Evolutionary conservation across 2,329 filamentous ascomycete species (phyloP).

Genomic region (Metarhizium humberi): DNA sequence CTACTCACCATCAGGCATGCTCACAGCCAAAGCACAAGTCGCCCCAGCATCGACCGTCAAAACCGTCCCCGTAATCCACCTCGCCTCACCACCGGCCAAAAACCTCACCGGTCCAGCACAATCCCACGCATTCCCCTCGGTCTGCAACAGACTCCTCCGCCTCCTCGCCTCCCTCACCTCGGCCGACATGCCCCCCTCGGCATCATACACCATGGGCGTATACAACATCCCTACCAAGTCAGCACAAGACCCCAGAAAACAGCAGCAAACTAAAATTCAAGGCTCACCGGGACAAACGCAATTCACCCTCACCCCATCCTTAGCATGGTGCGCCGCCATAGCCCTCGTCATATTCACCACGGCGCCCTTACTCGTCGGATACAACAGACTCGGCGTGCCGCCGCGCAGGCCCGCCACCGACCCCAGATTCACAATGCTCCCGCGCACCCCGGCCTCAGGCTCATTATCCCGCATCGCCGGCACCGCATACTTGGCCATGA

Average conservation of each 20-base stretch:
- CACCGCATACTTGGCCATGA: no score
- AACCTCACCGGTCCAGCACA: constrained; percentile 29
- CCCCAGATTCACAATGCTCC: no score
- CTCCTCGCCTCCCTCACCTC: constrained; percentile 24
- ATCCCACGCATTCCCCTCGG: constrained; percentile 35
- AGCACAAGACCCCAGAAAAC: no score
- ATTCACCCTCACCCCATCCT: constrained; percentile 36
- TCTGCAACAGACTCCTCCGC: constrained; percentile 27
- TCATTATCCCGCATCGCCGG: no score
- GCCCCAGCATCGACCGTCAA: constrained; percentile 9
- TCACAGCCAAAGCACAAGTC: no score
- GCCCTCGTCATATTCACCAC: constrained; percentile 42
- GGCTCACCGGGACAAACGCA: constrained; percentile 29
- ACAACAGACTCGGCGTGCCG: constrained; percentile 33
- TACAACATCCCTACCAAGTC: no score
- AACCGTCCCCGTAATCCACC: constrained; percentile 34
- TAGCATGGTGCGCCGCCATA: constrained; percentile 40
- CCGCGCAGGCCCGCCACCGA: constrained; percentile 47
- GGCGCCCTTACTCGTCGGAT: constrained; percentile 38
- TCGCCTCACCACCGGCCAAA: constrained; percentile 27
- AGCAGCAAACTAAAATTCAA: no score
- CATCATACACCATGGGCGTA: no score
- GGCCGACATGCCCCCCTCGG: constrained; percentile 17
- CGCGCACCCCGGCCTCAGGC: no score
- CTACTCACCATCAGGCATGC: background rate